phyloP scores from a whole-genome alignment of 805 yeast genomes.

The Scheffersomyces stipitis region DNA sequence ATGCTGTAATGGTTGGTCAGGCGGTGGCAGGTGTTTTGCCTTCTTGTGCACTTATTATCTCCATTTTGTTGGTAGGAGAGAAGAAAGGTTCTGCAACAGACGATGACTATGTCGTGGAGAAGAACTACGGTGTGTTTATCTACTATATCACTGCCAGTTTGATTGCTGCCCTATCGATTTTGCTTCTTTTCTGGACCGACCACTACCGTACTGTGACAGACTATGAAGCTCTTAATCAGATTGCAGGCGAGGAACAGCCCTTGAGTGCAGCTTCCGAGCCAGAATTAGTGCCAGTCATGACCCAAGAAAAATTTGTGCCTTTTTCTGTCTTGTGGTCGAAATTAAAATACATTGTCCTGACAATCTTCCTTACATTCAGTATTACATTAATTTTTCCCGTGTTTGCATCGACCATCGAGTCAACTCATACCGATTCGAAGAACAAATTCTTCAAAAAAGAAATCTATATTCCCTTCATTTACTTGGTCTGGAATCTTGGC shows the following conservation, averaged over 20 bases:
- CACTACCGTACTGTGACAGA: slow-evolving; percentile 22
- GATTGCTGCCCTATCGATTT: slow-evolving; percentile 43
- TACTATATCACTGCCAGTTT: slow-evolving; percentile 55
- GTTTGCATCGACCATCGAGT: slow-evolving; percentile 72
- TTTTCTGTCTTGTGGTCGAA: slow-evolving; percentile 60
- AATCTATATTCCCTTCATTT: slow-evolving; percentile 69
- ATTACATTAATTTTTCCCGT: slow-evolving; percentile 84
- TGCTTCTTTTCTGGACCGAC: slow-evolving; percentile 36
- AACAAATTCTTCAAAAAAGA: slow-evolving; percentile 45
- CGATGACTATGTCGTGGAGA: slow-evolving; percentile 23
- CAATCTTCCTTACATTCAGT: slow-evolving; percentile 73
- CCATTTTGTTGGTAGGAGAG: slow-evolving; percentile 46
- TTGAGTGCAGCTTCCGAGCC: neutral
- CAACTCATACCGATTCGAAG: slow-evolving; percentile 34
- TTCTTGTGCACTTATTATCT: slow-evolving; percentile 61
- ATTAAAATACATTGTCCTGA: slow-evolving; percentile 58
- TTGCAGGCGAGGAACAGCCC: neutral
- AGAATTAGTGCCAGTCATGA: slow-evolving; percentile 2
- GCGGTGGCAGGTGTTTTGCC: slow-evolving; percentile 94
- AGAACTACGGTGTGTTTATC: slow-evolving; percentile 39
- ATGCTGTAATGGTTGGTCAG: slow-evolving; percentile 92
- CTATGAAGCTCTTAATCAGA: slow-evolving; percentile 15
- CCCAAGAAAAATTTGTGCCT: slow-evolving; percentile 49
- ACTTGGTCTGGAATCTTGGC: slow-evolving; percentile 85
- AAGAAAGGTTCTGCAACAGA: slow-evolving; percentile 12